Evolutionary conservation across 257 asterid species (phyloP).

Genomic region (Plantago ovata): DNA sequence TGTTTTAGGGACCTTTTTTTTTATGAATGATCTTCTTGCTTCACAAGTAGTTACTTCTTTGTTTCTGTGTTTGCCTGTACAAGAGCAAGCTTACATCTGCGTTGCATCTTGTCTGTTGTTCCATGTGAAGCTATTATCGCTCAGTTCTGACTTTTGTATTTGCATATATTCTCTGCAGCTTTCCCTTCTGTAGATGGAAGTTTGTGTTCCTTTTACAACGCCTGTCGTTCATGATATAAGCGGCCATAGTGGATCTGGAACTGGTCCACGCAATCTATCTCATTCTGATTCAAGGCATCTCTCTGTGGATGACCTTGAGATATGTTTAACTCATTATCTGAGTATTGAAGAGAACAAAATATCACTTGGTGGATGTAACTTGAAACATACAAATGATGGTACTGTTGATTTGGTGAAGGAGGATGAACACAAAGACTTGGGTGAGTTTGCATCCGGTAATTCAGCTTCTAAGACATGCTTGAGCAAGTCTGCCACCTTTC

Average conservation of each 20-base stretch:
- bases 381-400: constrained; percentile 24
- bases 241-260: constrained; percentile 32
- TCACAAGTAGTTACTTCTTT: not conserved
- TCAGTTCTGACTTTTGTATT: constrained; percentile 2
- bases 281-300: constrained; percentile 20
- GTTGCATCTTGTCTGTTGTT: constrained; percentile 1
- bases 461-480: constrained; percentile 36
- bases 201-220: constrained; percentile 33
- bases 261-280: constrained; percentile 31
- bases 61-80: not conserved
- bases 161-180: constrained; percentile 29
- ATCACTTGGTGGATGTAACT: constrained; percentile 22
- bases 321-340: constrained; percentile 36
- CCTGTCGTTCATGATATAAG: constrained; percentile 41
- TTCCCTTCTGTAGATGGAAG: constrained; percentile 51
- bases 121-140: constrained; percentile 1
- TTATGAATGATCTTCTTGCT: too few relatives aligned
- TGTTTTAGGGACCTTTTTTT: too few relatives aligned
- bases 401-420: constrained; percentile 22
- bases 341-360: constrained; percentile 33
- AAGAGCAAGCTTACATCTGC: too few relatives aligned
- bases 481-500: constrained; percentile 52
- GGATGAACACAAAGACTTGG: constrained; percentile 26
- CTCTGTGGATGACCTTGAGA: constrained; percentile 46
- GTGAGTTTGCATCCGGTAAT: constrained; percentile 13